Evolutionary conservation across 2,329 filamentous ascomycete genomes (phyloP).

Genomic region (Ophiostoma ulmi): DNA sequence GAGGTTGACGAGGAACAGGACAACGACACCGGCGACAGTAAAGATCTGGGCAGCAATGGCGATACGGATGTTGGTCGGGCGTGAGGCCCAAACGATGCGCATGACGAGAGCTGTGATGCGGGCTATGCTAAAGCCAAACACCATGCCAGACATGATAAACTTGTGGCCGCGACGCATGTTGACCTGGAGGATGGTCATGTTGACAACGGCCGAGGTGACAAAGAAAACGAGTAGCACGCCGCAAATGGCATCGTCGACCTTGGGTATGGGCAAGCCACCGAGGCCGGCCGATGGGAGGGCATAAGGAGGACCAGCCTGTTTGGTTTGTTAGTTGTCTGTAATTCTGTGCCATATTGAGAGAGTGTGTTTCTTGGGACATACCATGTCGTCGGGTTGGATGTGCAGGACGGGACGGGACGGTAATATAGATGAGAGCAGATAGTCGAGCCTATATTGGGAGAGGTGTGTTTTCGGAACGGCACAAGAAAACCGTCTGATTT

Average conservation of each 20-base stretch:
- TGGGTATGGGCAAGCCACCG: slow-evolving; percentile 53
- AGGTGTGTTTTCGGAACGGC: neutral
- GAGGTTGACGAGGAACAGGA: slow-evolving; percentile 74
- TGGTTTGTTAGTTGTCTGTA: neutral
- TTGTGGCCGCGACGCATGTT: slow-evolving; percentile 51
- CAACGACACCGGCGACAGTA: slow-evolving; percentile 65
- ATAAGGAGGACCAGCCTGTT: slow-evolving; percentile 37
- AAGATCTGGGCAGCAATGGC: slow-evolving; percentile 62
- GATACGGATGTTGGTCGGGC: slow-evolving; percentile 39
- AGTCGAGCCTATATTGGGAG: neutral
- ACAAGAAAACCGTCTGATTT: neutral
- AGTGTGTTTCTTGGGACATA: neutral
- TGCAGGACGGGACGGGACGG: neutral
- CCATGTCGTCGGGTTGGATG: neutral
- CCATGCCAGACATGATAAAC: slow-evolving; percentile 54
- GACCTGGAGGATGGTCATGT: slow-evolving; percentile 54
- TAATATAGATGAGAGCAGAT: neutral
- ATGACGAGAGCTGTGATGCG: slow-evolving; percentile 48
- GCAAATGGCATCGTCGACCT: slow-evolving; percentile 60
- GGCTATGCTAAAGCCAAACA: slow-evolving; percentile 56
- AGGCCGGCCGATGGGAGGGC: slow-evolving; percentile 43
- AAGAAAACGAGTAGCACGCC: slow-evolving; percentile 59
- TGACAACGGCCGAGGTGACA: slow-evolving; percentile 45
- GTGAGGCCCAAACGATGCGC: slow-evolving; percentile 50
- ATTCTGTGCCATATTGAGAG: neutral